Percentiles rank a stretch among this genome's conserved stretches.
phyloP scores from a whole-genome alignment of 176 grass and related monocot genomes.

The Carex myosuroides region DNA sequence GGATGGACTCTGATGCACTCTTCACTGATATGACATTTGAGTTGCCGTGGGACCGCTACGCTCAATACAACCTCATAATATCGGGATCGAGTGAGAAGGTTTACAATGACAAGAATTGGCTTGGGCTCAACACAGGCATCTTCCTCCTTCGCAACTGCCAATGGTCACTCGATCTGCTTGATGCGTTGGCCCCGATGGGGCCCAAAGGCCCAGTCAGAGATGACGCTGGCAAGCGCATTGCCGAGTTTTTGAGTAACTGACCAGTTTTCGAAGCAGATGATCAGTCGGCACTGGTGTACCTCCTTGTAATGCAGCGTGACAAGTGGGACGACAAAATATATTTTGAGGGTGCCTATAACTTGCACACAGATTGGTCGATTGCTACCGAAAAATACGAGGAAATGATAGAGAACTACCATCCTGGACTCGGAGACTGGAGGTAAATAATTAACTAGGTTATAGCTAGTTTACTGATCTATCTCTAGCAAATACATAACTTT shows the following conservation, averaged over 20 bases:
- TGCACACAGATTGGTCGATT: slow-evolving; percentile 37
- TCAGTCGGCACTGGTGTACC: slow-evolving; percentile 40
- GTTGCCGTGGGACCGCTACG: slow-evolving; percentile 29
- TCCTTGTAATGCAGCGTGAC: slow-evolving; percentile 22
- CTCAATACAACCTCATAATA: slow-evolving; percentile 26
- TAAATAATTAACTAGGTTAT: not conserved
- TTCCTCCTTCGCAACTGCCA: slow-evolving; percentile 48
- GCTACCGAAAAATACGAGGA: slow-evolving; percentile 24
- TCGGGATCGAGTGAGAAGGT: slow-evolving; percentile 22
- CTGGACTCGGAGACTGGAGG: slow-evolving; percentile 36
- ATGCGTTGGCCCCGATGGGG: slow-evolving; percentile 36
- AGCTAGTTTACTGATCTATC: not conserved
- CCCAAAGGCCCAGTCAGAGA: slow-evolving; percentile 31
- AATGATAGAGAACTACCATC: slow-evolving; percentile 37
- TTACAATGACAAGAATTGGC: slow-evolving; percentile 35
- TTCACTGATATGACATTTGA: slow-evolving; percentile 50
- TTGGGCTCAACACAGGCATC: slow-evolving; percentile 36
- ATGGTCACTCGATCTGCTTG: slow-evolving; percentile 38
- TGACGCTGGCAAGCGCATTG: slow-evolving; percentile 24
- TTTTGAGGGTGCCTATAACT: slow-evolving; percentile 34
- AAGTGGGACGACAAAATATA: slow-evolving; percentile 31
- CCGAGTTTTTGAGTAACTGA: slow-evolving; percentile 22
- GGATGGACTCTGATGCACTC: slow-evolving; percentile 47
- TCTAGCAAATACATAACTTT: not conserved
- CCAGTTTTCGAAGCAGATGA: slow-evolving; percentile 38